phyloP scores from a whole-genome alignment of 2,329 filamentous ascomycete species.

The Xylariaceae sp. region DNA sequence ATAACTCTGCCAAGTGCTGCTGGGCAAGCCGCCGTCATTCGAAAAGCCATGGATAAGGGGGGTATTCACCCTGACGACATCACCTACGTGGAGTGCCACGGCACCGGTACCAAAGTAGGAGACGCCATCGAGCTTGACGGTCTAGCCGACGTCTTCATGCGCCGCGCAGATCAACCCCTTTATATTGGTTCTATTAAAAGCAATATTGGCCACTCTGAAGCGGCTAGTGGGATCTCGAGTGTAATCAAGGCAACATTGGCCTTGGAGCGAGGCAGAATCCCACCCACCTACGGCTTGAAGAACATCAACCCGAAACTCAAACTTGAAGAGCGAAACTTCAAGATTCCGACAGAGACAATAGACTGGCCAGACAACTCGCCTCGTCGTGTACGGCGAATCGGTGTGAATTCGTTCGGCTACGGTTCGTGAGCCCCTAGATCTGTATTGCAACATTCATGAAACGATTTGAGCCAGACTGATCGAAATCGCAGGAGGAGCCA shows the following conservation, averaged over 20 bases:
- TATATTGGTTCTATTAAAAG: constrained; percentile 17
- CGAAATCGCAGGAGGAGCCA: background rate
- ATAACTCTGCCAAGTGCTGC: constrained; percentile 43
- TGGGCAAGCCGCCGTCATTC: constrained; percentile 35
- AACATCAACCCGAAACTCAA: constrained; percentile 18
- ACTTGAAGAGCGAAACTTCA: background rate
- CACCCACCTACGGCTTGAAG: constrained; percentile 10
- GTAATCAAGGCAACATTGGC: constrained; percentile 16
- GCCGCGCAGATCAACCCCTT: background rate
- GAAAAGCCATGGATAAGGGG: constrained; percentile 33
- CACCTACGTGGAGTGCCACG: constrained; percentile 26
- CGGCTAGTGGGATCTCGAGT: constrained; percentile 15
- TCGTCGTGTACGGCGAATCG: background rate
- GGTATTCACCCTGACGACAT: constrained; percentile 26
- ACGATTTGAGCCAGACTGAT: too few relatives aligned
- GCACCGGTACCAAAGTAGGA: constrained; percentile 25
- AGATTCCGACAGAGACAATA: background rate
- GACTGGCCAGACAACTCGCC: background rate
- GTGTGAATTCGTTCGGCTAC: constrained; percentile 1
- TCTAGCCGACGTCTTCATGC: constrained; percentile 7
- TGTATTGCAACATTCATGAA: too few relatives aligned
- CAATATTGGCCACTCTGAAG: constrained; percentile 18
- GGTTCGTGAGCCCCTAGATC: too few relatives aligned
- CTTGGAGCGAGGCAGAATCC: constrained; percentile 14
- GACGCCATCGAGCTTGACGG: constrained; percentile 28